A percentile compares a stretch with the other conserved stretches of the same genome.
Evolutionary conservation across 1,284 basidiomycete genomes (phyloP).

Genomic region (Sanghuangporus sanghuang): DNA sequence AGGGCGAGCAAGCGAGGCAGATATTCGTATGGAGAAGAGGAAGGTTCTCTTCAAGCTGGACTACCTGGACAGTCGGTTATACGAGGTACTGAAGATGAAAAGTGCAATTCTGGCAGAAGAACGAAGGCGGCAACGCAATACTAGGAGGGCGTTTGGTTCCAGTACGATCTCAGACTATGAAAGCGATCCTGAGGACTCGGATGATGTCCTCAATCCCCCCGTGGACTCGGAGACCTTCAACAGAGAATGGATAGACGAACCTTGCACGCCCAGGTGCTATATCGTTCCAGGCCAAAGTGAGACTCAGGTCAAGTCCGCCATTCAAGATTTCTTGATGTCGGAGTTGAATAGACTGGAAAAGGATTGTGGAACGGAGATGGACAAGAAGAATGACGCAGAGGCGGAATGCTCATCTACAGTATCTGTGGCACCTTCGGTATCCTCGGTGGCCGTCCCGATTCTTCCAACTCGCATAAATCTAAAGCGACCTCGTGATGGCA

Average conservation of each 20-base stretch:
- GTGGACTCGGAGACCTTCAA: constrained; percentile 4
- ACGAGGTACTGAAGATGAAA: constrained; percentile 1
- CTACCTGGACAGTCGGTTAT: constrained; percentile 1
- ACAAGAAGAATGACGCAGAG: not conserved
- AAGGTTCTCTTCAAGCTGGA: constrained; percentile 50
- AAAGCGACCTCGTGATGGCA: not conserved
- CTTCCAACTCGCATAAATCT: constrained; percentile 3
- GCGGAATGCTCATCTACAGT: not conserved
- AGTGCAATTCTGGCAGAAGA: not conserved
- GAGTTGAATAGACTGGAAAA: constrained; percentile 4
- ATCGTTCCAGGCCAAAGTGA: constrained; percentile 15
- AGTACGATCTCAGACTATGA: not conserved
- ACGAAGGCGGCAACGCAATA: not conserved
- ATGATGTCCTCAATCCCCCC: constrained; percentile 11
- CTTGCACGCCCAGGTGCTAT: constrained; percentile 4
- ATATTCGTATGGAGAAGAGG: constrained; percentile 49
- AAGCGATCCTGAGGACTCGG: constrained; percentile 5
- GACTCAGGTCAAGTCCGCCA: not conserved
- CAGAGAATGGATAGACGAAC: constrained; percentile 5
- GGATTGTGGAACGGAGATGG: not conserved
- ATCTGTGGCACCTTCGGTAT: not conserved
- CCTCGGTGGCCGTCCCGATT: not conserved
- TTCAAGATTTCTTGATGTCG: constrained; percentile 2
- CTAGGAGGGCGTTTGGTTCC: not conserved
- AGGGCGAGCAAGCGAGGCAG: constrained; percentile 30